Percentiles rank a stretch among this genome's conserved stretches.
phyloP scores from a whole-genome alignment of 169 alveolate genomes.

The Babesia ovata region DNA sequence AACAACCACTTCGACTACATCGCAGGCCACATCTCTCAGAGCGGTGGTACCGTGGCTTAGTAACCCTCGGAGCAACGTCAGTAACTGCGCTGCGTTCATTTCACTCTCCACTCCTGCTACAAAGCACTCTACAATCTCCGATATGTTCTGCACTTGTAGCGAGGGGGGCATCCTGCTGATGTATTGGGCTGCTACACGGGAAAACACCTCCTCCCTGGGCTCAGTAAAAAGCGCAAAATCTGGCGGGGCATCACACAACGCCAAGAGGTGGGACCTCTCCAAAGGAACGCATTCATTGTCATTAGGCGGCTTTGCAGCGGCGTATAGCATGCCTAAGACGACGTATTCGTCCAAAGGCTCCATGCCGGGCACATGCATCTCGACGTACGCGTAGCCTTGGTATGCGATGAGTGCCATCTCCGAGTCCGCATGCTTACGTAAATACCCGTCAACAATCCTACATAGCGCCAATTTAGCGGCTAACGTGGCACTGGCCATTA shows the following conservation, averaged over 20 bases:
- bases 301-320: background rate
- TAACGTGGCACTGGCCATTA: background rate
- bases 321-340: conserved; percentile 7
- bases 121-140: background rate
- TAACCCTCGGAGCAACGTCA: conserved; percentile 15
- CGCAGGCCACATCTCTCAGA: background rate
- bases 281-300: background rate
- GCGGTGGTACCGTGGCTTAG: background rate
- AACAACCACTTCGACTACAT: conserved; percentile 18
- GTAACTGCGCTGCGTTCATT: background rate
- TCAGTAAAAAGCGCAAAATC: background rate
- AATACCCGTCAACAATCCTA: background rate
- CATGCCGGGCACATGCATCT: conserved; percentile 5
- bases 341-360: conserved; percentile 10
- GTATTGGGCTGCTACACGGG: conserved; percentile 6
- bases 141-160: conserved; percentile 6
- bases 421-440: background rate
- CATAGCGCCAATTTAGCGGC: conserved; percentile 4
- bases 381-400: conserved; percentile 21
- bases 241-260: conserved; percentile 1
- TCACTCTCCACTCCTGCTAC: background rate
- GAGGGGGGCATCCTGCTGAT: conserved; percentile 12
- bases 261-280: background rate
- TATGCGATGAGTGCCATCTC: background rate
- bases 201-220: conserved; percentile 9